Evolutionary conservation across 2,329 filamentous ascomycete species (phyloP).

Genomic region (Aspergillus spinulosporus): DNA sequence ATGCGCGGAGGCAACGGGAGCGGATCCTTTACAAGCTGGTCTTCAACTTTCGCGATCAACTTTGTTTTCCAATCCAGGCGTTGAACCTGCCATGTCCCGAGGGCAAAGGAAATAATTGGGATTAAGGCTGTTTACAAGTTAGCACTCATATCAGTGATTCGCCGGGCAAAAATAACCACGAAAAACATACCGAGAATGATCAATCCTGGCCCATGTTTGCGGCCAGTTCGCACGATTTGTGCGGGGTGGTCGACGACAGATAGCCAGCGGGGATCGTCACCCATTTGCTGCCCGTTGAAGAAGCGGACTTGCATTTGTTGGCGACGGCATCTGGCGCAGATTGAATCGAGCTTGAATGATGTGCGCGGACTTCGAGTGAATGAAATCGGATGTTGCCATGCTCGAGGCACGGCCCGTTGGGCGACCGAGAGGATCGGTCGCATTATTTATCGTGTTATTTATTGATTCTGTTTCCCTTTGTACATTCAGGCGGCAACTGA

Average conservation of each 20-base stretch:
- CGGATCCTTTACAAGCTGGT: slow-evolving; percentile 81
- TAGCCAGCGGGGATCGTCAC: slow-evolving; percentile 75
- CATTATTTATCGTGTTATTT: slow-evolving; percentile 22
- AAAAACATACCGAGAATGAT: slow-evolving; percentile 66
- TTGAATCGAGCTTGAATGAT: slow-evolving; percentile 30
- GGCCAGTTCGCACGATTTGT: slow-evolving; percentile 71
- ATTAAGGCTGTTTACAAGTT: slow-evolving; percentile 63
- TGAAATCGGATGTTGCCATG: slow-evolving; percentile 26
- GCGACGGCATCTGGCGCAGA: slow-evolving; percentile 38
- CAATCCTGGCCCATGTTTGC: slow-evolving; percentile 75
- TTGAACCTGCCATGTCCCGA: slow-evolving; percentile 95
- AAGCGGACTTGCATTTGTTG: slow-evolving; percentile 44
- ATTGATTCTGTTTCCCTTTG: background rate
- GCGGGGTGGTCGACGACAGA: slow-evolving; percentile 87
- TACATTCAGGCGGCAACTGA: background rate
- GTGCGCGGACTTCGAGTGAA: slow-evolving; percentile 21
- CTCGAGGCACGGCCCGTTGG: slow-evolving; percentile 23
- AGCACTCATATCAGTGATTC: too few species aligned
- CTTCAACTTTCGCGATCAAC: slow-evolving; percentile 85
- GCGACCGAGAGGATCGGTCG: slow-evolving; percentile 32
- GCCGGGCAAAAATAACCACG: background rate
- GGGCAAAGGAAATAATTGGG: slow-evolving; percentile 81
- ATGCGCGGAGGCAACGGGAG: slow-evolving; percentile 81
- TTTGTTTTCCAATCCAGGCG: slow-evolving; percentile 92
- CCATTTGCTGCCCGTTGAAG: slow-evolving; percentile 43